phyloP scores from a whole-genome alignment of 768 basidiomycete species.

The Rhizopogon vinicolor region DNA sequence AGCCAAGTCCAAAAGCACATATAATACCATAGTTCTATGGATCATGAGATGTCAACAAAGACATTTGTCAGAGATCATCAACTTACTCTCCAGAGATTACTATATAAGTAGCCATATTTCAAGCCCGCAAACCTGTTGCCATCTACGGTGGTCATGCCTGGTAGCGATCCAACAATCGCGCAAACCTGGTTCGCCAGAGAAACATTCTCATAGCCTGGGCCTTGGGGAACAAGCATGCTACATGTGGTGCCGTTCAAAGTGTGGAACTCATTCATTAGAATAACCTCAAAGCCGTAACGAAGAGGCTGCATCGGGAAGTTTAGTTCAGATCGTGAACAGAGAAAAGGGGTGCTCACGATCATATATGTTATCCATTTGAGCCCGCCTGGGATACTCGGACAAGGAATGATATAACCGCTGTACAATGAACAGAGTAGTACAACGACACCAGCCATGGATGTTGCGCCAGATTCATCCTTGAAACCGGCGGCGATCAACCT shows the following conservation, averaged over 20 bases:
- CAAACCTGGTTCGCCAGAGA: constrained; percentile 37
- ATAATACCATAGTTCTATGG: constrained; percentile 39
- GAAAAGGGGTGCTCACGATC: constrained; percentile 28
- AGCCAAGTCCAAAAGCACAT: constrained; percentile 36
- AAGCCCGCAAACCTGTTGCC: constrained; percentile 37
- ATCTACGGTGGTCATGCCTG: constrained; percentile 35
- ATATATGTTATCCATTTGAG: constrained; percentile 15
- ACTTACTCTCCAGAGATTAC: constrained; percentile 33
- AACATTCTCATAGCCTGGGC: constrained; percentile 29
- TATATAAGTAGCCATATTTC: constrained; percentile 22
- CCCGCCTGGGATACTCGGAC: constrained; percentile 2
- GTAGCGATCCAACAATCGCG: constrained; percentile 33
- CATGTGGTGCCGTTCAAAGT: constrained; percentile 32
- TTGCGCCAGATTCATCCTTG: constrained; percentile 46
- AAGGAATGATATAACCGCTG: constrained; percentile 35
- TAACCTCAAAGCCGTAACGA: constrained; percentile 16
- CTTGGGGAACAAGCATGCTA: constrained; percentile 26
- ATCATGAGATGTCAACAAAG: constrained; percentile 12
- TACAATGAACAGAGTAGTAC: constrained; percentile 37
- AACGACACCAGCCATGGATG: constrained; percentile 25
- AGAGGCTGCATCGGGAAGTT: constrained; percentile 27
- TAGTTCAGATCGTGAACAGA: constrained; percentile 23
- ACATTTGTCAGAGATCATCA: constrained; percentile 12
- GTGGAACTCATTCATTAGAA: constrained; percentile 47
- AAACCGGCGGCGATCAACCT: constrained; percentile 55